Evolutionary conservation across 2,329 filamentous ascomycete species (phyloP).

Genomic region (Pseudogymnoascus sp.): DNA sequence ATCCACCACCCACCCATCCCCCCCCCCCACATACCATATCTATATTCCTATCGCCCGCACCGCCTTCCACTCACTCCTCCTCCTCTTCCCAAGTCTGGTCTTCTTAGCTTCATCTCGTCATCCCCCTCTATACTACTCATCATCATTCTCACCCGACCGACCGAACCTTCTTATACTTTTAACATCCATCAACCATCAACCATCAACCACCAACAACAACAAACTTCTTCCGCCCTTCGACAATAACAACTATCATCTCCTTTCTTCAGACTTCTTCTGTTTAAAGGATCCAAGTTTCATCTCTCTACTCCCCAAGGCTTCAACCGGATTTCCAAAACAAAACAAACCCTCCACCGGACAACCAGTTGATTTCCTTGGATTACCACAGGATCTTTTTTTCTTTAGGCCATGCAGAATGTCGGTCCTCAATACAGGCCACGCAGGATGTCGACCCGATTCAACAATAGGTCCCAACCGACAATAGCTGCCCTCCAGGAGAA

Average conservation of each 20-base stretch:
- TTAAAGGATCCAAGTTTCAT: background rate
- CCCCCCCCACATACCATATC: slow-evolving; percentile 11
- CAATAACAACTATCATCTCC: background rate
- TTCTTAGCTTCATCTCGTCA: background rate
- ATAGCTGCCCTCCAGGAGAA: background rate
- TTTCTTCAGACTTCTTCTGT: background rate
- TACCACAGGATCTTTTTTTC: slow-evolving; percentile 1
- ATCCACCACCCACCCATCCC: slow-evolving; percentile 12
- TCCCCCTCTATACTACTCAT: background rate
- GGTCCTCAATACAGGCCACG: slow-evolving; percentile 4
- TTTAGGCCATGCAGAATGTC: slow-evolving; percentile 8
- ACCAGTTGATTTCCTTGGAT: background rate
- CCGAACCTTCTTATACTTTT: background rate
- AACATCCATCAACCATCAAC: slow-evolving; percentile 16
- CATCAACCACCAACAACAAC: slow-evolving; percentile 20
- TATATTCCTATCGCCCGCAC: slow-evolving; percentile 9
- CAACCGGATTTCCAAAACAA: background rate
- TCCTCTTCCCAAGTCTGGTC: background rate
- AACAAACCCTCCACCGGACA: background rate
- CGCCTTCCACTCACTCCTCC: background rate
- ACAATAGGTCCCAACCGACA: background rate
- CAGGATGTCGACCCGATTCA: slow-evolving; percentile 6
- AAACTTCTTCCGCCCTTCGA: slow-evolving; percentile 15
- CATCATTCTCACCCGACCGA: slow-evolving; percentile 4
- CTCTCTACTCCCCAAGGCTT: background rate